Percentiles rank a stretch among this genome's conserved stretches.
Evolutionary conservation across 257 asterid genomes (phyloP).

Genomic region (Penstemon barbatus): DNA sequence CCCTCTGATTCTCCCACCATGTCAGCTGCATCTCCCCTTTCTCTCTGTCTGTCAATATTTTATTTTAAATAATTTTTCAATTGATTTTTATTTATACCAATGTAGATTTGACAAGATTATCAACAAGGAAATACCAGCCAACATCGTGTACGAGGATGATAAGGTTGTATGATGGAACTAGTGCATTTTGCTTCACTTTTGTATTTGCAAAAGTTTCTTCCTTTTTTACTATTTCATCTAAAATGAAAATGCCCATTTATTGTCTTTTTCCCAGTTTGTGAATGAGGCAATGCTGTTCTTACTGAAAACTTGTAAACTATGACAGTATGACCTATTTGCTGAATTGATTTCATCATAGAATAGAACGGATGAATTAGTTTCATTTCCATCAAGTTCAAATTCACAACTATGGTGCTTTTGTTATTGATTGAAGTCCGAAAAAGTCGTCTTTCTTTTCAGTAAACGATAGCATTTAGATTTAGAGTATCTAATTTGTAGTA

Average conservation of each 20-base stretch:
- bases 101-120: constrained; percentile 93
- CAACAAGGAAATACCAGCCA: constrained; percentile 77
- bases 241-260: not conserved
- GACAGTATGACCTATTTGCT: too few relatives aligned
- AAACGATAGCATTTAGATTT: too few relatives aligned
- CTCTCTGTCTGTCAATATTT: not conserved
- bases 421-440: too few relatives aligned
- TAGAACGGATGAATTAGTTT: not conserved
- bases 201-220: not conserved
- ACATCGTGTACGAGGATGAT: constrained; percentile 83
- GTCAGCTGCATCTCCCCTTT: constrained; percentile 29
- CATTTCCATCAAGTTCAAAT: not conserved
- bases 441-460: too few relatives aligned
- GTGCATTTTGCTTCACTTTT: not conserved
- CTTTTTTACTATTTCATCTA: not conserved
- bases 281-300: too few relatives aligned
- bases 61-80: constrained; percentile 10
- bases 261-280: too few relatives aligned
- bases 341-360: too few relatives aligned
- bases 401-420: not conserved
- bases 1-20: constrained; percentile 81
- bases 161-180: constrained; percentile 41
- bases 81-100: not conserved
- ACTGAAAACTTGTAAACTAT: too few relatives aligned
- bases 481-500: not conserved